Evolutionary conservation across 2,329 filamentous ascomycete genomes (phyloP).

Genomic region (Elsinoe necatrix): DNA sequence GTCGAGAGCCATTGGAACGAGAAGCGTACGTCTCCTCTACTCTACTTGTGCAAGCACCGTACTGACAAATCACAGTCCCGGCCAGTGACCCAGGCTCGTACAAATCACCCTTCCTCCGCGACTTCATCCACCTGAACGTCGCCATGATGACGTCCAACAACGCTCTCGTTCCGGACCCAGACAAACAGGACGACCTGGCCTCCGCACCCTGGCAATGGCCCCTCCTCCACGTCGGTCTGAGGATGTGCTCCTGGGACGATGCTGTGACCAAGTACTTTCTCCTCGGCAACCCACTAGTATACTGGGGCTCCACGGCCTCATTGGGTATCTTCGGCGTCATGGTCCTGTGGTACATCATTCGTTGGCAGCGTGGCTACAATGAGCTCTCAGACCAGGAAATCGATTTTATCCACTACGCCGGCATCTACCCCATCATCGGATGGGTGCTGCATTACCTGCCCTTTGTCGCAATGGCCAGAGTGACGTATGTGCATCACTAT

Average conservation of each 20-base stretch:
- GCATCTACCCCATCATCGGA: constrained; percentile 80
- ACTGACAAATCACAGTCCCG: constrained; percentile 52
- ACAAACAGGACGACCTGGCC: constrained; percentile 97
- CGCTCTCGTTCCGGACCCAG: constrained; percentile 89
- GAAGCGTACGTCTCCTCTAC: constrained; percentile 56
- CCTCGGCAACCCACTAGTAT: constrained; percentile 89
- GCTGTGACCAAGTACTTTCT: constrained; percentile 96
- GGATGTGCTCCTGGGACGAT: constrained; percentile 99
- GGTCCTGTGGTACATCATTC: constrained; percentile 74
- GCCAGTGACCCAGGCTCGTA: constrained; percentile 82
- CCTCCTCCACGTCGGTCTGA: constrained; percentile 83
- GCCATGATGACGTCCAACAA: constrained; percentile 99
- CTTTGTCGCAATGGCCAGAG: constrained; percentile 94
- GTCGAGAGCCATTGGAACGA: constrained; percentile 93
- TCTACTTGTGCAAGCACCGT: not conserved
- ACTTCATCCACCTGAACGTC: constrained; percentile 96
- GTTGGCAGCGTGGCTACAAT: constrained; percentile 90
- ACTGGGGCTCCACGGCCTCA: constrained; percentile 83
- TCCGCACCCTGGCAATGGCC: constrained; percentile 99
- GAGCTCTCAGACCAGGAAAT: constrained; percentile 74
- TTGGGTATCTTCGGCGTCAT: constrained; percentile 65
- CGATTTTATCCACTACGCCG: constrained; percentile 90
- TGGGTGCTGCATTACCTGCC: constrained; percentile 97
- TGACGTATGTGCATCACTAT: constrained; percentile 99
- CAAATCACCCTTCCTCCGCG: constrained; percentile 93